Conservation (phyloP, 2,329 filamentous ascomycete genomes). For the Cercospora sp. region DNA sequence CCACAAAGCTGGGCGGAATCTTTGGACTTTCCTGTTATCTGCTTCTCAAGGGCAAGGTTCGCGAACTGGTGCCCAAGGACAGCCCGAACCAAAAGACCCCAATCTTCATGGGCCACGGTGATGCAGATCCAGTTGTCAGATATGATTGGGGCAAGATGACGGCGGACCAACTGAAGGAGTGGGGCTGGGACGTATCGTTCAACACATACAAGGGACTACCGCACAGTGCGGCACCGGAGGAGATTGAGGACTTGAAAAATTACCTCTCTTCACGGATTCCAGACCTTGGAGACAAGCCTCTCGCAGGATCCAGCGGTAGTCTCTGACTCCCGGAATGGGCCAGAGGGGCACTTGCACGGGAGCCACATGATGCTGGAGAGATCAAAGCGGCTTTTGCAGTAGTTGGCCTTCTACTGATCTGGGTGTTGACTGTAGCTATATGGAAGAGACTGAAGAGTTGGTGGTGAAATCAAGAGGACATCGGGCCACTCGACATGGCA, state of each 20-base stretch:
- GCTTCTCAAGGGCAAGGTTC: constrained; percentile 66
- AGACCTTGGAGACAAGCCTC: constrained; percentile 43
- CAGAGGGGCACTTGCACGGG: constrained; percentile 21
- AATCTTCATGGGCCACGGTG: constrained; percentile 88
- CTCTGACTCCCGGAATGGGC: constrained; percentile 33
- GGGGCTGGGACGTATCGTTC: constrained; percentile 73
- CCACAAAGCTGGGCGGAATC: constrained; percentile 79
- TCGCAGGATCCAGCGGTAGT: constrained; percentile 14
- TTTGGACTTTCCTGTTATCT: constrained; percentile 83
- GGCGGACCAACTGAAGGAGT: constrained; percentile 63
- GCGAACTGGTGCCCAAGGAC: constrained; percentile 56
- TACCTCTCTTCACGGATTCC: constrained; percentile 59
- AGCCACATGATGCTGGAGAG: constrained; percentile 37
- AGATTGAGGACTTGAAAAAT: constrained; percentile 78
- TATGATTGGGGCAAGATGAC: constrained; percentile 68
- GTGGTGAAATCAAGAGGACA: not conserved
- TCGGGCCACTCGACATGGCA: not conserved
- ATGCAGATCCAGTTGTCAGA: constrained; percentile 70
- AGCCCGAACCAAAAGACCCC: constrained; percentile 62
- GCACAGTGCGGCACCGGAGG: constrained; percentile 74
- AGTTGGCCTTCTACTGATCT: constrained; percentile 29
- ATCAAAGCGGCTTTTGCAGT: constrained; percentile 32
- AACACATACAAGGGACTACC: constrained; percentile 73
- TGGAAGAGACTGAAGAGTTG: constrained; percentile 25
- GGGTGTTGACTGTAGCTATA: constrained; percentile 30